phyloP scores from a whole-genome alignment of 305 asterid species.

The Fraxinus paxiana region DNA sequence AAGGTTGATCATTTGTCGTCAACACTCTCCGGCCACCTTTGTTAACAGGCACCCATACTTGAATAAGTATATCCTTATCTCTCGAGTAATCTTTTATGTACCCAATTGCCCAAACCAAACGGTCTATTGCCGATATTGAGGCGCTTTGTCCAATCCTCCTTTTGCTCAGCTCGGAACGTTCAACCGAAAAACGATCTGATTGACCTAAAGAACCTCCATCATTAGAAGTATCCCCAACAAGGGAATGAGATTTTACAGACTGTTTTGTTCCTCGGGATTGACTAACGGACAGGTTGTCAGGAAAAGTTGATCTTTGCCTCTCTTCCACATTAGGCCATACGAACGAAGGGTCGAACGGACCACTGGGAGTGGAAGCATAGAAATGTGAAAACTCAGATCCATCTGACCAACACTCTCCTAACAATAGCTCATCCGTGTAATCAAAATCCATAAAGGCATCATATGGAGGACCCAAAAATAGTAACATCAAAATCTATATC shows the following conservation, averaged over 20 bases:
- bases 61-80: conserved; percentile 40
- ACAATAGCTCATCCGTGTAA: conserved; percentile 68
- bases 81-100: conserved; percentile 47
- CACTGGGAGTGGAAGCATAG: conserved; percentile 38
- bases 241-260: conserved; percentile 27
- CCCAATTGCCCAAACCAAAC: conserved; percentile 56
- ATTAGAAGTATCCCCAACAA: conserved; percentile 16
- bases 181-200: background rate
- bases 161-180: conserved; percentile 29
- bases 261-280: background rate
- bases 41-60: conserved; percentile 75
- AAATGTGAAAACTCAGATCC: conserved; percentile 57
- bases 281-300: conserved; percentile 50
- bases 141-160: conserved; percentile 64
- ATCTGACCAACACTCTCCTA: conserved; percentile 77
- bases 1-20: conserved; percentile 59
- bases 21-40: conserved; percentile 58
- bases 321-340: conserved; percentile 54
- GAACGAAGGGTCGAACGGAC: conserved; percentile 60
- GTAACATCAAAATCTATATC: background rate
- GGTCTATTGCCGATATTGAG: conserved; percentile 54
- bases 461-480: conserved; percentile 27
- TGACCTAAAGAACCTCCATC: conserved; percentile 10
- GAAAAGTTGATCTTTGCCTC: conserved; percentile 45
- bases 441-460: conserved; percentile 73